Evolutionary conservation across 106 monocot genomes (phyloP), one percentile per base, ranked within the genome.

Genomic region (Ottelia alismoides): DNA sequence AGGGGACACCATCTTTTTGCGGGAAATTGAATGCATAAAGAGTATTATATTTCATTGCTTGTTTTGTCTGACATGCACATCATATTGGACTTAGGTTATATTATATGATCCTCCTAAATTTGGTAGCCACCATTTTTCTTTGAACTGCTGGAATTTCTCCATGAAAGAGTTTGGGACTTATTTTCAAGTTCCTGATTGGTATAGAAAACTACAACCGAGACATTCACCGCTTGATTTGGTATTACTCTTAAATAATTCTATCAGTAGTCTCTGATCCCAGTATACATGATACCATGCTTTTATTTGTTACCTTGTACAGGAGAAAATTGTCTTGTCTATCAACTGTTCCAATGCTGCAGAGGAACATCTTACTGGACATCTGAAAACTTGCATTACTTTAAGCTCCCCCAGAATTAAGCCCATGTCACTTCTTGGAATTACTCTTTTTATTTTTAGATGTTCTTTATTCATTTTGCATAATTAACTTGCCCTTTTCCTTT

Each of bases 261-360:
- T 44, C 60, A 12, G 32, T 23, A 21, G 11, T 27, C 27, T 27
- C 3, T 2, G 18, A 43, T 62, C 12, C 45, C 40, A 43, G 6
- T 43, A 7, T 43, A 43, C 40, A 7, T 43, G 40, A 43, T 43
- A 16, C 16, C 40, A 7, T 43, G 40, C 40, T 43, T 6, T 43
- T 43, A 43, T 43, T 16, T 43, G 10, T 43, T 16, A 7, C 40
- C 16, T 52, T 23, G 10, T 69, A 22, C 61, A 98, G 85, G 85
- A 74, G 11, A 19, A 43, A 31, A 67, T 80, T 47, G 16, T 86
- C 44, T 55, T 66, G 66, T 85, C 82, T 24, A 59, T 98, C 45
- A 98, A 90, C 32, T 82, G 98, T 69, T 66, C 90, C 60, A 65
- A 49, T 70, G 49, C 63, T 61, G 85, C 72, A 22, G 69, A 65